Conservation (phyloP, 164 flowering plant species). For the Hamamelis virginiana region DNA sequence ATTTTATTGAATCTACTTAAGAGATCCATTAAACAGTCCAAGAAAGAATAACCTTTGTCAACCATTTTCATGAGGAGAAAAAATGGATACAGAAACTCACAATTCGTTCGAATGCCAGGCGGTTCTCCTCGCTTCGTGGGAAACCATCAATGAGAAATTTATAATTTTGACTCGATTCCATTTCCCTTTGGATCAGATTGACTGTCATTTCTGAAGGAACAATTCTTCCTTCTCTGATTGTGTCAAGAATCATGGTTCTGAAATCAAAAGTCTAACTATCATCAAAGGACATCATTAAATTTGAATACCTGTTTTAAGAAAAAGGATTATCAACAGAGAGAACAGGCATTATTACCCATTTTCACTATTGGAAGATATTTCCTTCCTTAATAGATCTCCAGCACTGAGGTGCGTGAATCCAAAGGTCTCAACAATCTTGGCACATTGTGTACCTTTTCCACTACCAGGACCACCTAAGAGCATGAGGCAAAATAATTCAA, state of each 20-base stretch:
- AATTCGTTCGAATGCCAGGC: slow-evolving; percentile 71
- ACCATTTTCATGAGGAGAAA: not conserved
- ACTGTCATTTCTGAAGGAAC: slow-evolving; percentile 92
- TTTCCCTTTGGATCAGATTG: slow-evolving; percentile 61
- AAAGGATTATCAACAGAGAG: slow-evolving; percentile 4
- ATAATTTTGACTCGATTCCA: slow-evolving; percentile 55
- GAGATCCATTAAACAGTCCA: no score
- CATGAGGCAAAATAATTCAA: slow-evolving; percentile 4
- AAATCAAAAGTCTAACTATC: slow-evolving; percentile 12
- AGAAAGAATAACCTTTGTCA: not conserved
- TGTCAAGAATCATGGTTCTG: slow-evolving; percentile 75
- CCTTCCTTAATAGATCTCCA: slow-evolving; percentile 78
- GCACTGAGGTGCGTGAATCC: slow-evolving; percentile 90
- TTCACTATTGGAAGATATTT: slow-evolving; percentile 62
- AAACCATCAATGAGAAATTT: slow-evolving; percentile 95
- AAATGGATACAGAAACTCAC: slow-evolving; percentile 49
- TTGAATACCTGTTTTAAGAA: not conserved
- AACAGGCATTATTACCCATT: slow-evolving; percentile 48
- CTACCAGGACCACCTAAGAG: slow-evolving; percentile 92
- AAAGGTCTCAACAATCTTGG: slow-evolving; percentile 64
- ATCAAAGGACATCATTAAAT: slow-evolving; percentile 8
- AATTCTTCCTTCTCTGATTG: slow-evolving; percentile 80
- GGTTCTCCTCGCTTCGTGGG: slow-evolving; percentile 93
- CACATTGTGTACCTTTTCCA: slow-evolving; percentile 93
- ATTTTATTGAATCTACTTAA: no score